A percentile compares a stretch with the other conserved stretches of the same genome.
These are phyloP conservation scores for Euphorbia peplus DNA, from an alignment of 345 rosid genomes.

Conservation along the genomic window DNA sequence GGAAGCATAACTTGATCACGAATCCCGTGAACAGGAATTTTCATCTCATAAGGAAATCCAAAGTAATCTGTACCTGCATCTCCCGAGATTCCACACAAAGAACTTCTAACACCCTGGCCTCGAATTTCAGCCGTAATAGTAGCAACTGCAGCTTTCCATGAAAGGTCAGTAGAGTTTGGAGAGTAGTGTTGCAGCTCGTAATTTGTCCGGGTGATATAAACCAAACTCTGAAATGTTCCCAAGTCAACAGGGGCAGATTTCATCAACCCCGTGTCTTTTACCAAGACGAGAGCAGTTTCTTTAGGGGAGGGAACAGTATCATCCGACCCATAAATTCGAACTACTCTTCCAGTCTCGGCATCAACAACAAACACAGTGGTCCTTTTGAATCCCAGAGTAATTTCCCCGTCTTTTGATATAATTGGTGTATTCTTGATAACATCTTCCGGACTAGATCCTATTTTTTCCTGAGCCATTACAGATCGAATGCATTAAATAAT, in stretches of 20 bases:
- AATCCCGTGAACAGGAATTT: constrained; percentile 13
- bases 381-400: constrained; percentile 24
- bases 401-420: constrained; percentile 23
- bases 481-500: not conserved
- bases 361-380: constrained; percentile 29
- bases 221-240: constrained; percentile 16
- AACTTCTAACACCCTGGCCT: constrained; percentile 14
- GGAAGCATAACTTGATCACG: constrained; percentile 27
- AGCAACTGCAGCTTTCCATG: constrained; percentile 31
- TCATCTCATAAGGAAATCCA: constrained; percentile 25
- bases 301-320: constrained; percentile 1
- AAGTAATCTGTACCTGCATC: not conserved
- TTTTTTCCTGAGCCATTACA: constrained; percentile 17
- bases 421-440: constrained; percentile 23
- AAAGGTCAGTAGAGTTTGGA: constrained; percentile 24
- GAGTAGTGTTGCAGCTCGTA: constrained; percentile 23
- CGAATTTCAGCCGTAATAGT: constrained; percentile 26
- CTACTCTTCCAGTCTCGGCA: constrained; percentile 22
- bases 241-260: constrained; percentile 14
- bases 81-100: constrained; percentile 10
- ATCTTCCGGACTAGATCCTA: constrained; percentile 22
- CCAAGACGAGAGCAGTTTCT: constrained; percentile 13
- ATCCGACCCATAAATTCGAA: constrained; percentile 11
- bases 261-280: constrained; percentile 6
- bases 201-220: constrained; percentile 28